A percentile compares a stretch with the other conserved stretches of the same genome.
Evolutionary conservation across 2,329 filamentous ascomycete genomes (phyloP).

Genomic region (Polychaeton citri): DNA sequence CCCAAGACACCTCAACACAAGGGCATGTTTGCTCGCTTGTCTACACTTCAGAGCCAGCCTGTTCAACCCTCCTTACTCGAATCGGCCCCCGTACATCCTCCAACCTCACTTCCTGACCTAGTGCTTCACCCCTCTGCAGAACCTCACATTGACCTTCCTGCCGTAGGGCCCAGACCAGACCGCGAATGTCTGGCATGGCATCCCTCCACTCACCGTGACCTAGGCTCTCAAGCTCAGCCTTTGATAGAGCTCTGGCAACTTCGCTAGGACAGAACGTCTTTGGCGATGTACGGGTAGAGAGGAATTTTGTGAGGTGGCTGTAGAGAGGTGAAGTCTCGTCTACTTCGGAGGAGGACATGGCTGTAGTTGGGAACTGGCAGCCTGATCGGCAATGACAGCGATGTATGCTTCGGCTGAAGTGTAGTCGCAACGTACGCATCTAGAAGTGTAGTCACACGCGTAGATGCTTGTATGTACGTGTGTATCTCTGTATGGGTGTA

Average conservation of each 20-base stretch:
- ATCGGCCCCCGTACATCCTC: conserved; percentile 35
- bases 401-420: too few species aligned
- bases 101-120: conserved; percentile 16
- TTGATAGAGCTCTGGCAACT: conserved; percentile 32
- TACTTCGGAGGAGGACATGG: background rate
- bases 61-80: conserved; percentile 18
- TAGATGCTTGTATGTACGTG: too few species aligned
- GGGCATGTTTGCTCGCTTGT: too few species aligned
- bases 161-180: conserved; percentile 29
- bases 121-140: conserved; percentile 33
- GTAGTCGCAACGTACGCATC: too few species aligned
- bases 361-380: too few species aligned
- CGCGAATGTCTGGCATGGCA: conserved; percentile 32
- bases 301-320: conserved; percentile 10
- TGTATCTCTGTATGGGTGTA: too few species aligned
- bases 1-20: too few species aligned
- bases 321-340: conserved; percentile 5
- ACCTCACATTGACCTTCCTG: conserved; percentile 32
- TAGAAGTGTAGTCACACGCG: too few species aligned
- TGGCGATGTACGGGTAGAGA: conserved; percentile 21
- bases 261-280: conserved; percentile 43
- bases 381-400: too few species aligned
- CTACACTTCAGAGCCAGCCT: too few species aligned
- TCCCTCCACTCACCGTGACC: conserved; percentile 30
- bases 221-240: conserved; percentile 23